These are phyloP conservation scores for Cladobotryum mycophilum DNA, from an alignment of 2,329 filamentous ascomycete species.

Conservation along the genomic window DNA sequence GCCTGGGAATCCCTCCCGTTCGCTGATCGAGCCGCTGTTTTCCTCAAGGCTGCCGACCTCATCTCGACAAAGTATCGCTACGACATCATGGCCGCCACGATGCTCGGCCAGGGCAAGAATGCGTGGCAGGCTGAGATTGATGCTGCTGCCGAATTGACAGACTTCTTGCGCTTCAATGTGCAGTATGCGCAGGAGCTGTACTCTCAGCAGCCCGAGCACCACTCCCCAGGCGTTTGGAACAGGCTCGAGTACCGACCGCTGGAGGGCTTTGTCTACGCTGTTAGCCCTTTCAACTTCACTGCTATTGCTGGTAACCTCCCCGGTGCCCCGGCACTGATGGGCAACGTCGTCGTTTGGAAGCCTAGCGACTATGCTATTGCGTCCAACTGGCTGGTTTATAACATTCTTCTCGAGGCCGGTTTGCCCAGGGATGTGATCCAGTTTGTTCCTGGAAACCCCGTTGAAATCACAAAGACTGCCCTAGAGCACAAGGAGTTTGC, in stretches of 20 bases:
- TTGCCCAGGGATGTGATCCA: constrained; percentile 87
- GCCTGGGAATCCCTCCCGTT: constrained; percentile 85
- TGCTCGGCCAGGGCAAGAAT: constrained; percentile 96
- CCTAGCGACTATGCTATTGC: constrained; percentile 83
- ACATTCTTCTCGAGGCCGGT: constrained; percentile 86
- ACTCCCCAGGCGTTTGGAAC: constrained; percentile 85
- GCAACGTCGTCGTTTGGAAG: constrained; percentile 96
- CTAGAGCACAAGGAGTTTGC: constrained; percentile 76
- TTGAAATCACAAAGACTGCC: constrained; percentile 71
- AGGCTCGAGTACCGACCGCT: constrained; percentile 82
- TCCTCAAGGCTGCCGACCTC: constrained; percentile 92
- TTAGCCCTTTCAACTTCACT: constrained; percentile 96
- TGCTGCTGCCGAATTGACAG: constrained; percentile 81
- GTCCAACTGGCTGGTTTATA: constrained; percentile 86
- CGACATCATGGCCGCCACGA: constrained; percentile 92
- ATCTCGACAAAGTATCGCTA: constrained; percentile 90
- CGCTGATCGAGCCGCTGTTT: constrained; percentile 83
- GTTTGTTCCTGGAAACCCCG: constrained; percentile 84
- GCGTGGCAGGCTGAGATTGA: constrained; percentile 99
- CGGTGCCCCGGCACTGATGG: constrained; percentile 76
- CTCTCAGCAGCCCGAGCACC: constrained; percentile 75
- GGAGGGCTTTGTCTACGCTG: constrained; percentile 91
- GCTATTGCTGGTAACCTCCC: constrained; percentile 86
- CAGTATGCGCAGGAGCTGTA: constrained; percentile 91
- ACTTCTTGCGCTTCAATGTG: constrained; percentile 93